These are phyloP conservation scores for Pulveroboletus sp. DNA, from an alignment of 768 basidiomycete genomes.

Conservation along the genomic window DNA sequence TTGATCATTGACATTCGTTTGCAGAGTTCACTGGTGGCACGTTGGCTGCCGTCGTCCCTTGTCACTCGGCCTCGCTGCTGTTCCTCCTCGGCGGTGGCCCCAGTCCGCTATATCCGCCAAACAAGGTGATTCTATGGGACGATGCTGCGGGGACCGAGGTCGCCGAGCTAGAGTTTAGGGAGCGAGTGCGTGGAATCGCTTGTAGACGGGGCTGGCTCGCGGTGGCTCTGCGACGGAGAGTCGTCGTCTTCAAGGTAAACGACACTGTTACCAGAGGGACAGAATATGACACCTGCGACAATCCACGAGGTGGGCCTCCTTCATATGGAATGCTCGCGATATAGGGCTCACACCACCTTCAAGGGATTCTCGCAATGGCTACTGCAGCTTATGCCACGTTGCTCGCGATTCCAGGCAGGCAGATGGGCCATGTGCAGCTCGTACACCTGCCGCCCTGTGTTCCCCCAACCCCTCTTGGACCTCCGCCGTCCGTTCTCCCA, in stretches of 20 bases:
- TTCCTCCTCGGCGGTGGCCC: slow-evolving; percentile 86
- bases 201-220: slow-evolving; percentile 83
- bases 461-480: slow-evolving; percentile 51
- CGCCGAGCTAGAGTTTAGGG: slow-evolving; percentile 86
- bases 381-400: slow-evolving; percentile 73
- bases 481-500: slow-evolving; percentile 48
- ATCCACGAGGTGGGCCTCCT: slow-evolving; percentile 60
- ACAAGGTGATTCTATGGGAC: slow-evolving; percentile 91
- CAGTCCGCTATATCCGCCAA: slow-evolving; percentile 85
- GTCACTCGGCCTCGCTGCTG: slow-evolving; percentile 77
- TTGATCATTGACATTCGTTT: slow-evolving; percentile 15
- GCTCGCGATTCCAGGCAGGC: slow-evolving; percentile 80
- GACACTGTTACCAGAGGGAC: slow-evolving; percentile 56
- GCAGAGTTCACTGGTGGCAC: slow-evolving; percentile 78
- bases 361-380: slow-evolving; percentile 79
- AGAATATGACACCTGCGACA: slow-evolving; percentile 88
- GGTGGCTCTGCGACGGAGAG: slow-evolving; percentile 72
- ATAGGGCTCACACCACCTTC: not conserved
- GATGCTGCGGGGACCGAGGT: slow-evolving; percentile 72
- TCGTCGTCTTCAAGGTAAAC: slow-evolving; percentile 72
- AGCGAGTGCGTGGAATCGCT: slow-evolving; percentile 72
- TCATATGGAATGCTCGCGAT: slow-evolving; percentile 1
- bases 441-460: slow-evolving; percentile 79
- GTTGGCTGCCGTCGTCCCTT: slow-evolving; percentile 66
- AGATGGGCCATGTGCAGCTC: slow-evolving; percentile 84